phyloP scores from a whole-genome alignment of 2,329 filamentous ascomycete species.

The Escovopsis sp. region DNA sequence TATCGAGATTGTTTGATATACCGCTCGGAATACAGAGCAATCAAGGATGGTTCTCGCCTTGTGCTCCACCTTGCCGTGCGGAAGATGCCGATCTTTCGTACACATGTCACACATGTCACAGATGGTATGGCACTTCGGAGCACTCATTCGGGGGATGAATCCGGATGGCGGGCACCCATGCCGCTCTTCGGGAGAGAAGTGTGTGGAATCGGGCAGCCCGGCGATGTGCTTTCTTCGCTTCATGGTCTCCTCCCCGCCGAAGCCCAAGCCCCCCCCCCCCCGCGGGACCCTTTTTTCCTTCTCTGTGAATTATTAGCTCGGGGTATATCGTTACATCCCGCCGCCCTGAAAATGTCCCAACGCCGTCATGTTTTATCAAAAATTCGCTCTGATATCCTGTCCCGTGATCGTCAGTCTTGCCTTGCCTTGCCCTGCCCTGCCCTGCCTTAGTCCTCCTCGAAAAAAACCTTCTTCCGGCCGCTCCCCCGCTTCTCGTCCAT shows the following conservation, averaged over 20 bases:
- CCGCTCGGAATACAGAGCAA: conserved; percentile 64
- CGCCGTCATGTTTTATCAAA: conserved; percentile 3
- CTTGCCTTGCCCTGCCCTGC: background rate
- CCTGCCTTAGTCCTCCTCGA: conserved; percentile 25
- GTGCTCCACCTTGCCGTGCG: conserved; percentile 63
- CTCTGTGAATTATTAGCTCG: conserved; percentile 3
- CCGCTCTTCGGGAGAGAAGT: too few relatives aligned
- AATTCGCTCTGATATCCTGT: conserved; percentile 5
- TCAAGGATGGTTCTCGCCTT: conserved; percentile 63
- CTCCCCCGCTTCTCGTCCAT: conserved; percentile 36
- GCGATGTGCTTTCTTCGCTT: too few relatives aligned
- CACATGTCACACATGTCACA: background rate
- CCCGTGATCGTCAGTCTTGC: conserved; percentile 6
- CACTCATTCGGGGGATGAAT: too few relatives aligned
- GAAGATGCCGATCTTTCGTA: conserved; percentile 22
- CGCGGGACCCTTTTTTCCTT: background rate
- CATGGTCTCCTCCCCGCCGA: too few relatives aligned
- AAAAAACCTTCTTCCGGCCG: conserved; percentile 37
- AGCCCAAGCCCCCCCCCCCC: too few relatives aligned
- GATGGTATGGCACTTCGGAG: too few relatives aligned
- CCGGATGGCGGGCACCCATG: too few relatives aligned
- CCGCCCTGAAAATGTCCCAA: conserved; percentile 2
- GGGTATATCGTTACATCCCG: conserved; percentile 11
- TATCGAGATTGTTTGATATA: conserved; percentile 33
- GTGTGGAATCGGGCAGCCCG: too few relatives aligned